These are phyloP conservation scores for Talaromyces ruber DNA, from an alignment of 495 filamentous ascomycete genomes.

Conservation along the genomic window DNA sequence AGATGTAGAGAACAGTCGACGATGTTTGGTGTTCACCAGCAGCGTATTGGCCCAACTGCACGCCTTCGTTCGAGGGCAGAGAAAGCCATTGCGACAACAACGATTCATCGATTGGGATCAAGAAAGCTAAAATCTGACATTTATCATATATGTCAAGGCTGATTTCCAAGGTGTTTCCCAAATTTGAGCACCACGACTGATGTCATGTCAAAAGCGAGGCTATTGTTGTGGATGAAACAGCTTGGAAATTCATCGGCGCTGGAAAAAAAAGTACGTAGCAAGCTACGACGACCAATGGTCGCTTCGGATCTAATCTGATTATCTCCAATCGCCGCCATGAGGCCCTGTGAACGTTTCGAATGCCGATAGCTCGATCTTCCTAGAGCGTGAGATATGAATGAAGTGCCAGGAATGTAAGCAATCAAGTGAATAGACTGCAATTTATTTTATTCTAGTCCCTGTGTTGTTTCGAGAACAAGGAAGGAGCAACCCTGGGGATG, in stretches of 20 bases:
- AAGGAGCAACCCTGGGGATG: not conserved
- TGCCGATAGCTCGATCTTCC: not conserved
- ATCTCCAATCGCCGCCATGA: not conserved
- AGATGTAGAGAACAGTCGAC: not conserved
- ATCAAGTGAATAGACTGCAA: not conserved
- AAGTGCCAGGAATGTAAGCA: not conserved
- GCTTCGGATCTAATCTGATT: not conserved
- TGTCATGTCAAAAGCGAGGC: not conserved
- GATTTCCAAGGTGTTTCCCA: not conserved
- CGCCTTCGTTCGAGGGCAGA: not conserved
- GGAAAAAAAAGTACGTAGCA: not conserved
- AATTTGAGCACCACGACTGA: not conserved
- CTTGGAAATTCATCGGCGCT: not conserved
- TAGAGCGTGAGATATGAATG: not conserved
- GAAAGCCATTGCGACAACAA: not conserved
- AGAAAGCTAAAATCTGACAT: not conserved
- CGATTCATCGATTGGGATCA: not conserved
- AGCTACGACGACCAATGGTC: not conserved
- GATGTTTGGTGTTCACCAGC: not conserved
- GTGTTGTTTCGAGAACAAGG: not conserved
- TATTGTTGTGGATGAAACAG: not conserved
- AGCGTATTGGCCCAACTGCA: not conserved
- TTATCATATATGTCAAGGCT: not conserved
- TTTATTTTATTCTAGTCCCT: not conserved
- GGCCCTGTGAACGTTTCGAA: not conserved